Conservation (phyloP, 2,329 filamentous ascomycete genomes). For the Exophiala sideris region DNA sequence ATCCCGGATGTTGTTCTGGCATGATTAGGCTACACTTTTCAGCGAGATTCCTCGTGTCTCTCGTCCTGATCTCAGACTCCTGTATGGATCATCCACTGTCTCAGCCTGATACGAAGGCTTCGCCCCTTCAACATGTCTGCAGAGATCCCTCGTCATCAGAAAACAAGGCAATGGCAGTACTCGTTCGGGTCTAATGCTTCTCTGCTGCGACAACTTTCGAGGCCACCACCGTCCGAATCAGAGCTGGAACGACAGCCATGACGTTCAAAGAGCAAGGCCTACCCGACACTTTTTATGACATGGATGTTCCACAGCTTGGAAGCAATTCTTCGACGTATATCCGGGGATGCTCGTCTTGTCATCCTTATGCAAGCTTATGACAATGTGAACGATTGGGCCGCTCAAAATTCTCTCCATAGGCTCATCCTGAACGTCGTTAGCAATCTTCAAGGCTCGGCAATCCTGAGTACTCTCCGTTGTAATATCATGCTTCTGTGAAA, state of each 20-base stretch:
- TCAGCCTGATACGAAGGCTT: constrained; percentile 14
- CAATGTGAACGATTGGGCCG: no score
- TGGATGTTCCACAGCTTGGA: no score
- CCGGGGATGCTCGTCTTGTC: no score
- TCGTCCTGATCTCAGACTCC: constrained; percentile 2
- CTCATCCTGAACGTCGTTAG: no score
- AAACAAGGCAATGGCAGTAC: no score
- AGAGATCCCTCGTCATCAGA: not conserved
- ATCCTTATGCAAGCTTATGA: no score
- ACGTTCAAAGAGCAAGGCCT: not conserved
- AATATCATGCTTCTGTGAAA: no score
- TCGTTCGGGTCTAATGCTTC: no score
- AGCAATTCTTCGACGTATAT: no score
- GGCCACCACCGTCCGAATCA: not conserved
- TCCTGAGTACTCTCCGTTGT: no score
- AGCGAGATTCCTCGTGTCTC: not conserved
- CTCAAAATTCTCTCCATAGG: no score
- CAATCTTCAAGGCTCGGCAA: no score
- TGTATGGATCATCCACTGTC: constrained; percentile 5
- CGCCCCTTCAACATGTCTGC: not conserved
- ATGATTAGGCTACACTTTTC: not conserved
- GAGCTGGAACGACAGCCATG: not conserved
- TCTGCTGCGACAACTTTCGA: not conserved
- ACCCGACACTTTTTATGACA: not conserved
- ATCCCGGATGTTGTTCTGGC: not conserved